Conservation (phyloP, 2,329 filamentous ascomycete species). For the Epichloe uncinata region DNA sequence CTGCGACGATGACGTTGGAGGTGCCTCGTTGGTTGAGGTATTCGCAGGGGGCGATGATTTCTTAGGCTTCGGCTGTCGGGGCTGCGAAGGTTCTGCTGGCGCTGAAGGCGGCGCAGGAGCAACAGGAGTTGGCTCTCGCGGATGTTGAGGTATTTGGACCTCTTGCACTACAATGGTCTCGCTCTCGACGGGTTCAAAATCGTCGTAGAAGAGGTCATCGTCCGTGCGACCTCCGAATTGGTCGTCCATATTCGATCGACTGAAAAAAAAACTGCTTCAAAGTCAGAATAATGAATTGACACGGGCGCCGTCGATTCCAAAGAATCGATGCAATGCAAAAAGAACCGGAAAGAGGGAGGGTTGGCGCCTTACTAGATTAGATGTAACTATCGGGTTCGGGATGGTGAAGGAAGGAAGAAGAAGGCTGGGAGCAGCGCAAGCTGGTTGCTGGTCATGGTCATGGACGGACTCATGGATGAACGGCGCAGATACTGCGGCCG, state of each 20-base stretch:
- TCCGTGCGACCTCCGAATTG: constrained; percentile 48
- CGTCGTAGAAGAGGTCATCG: constrained; percentile 49
- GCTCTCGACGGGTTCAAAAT: constrained; percentile 42
- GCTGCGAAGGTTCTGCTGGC: constrained; percentile 7
- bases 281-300: not conserved
- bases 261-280: not conserved
- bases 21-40: not conserved
- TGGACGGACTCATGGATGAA: too few species aligned
- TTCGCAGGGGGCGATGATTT: constrained; percentile 1
- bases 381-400: not conserved
- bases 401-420: not conserved
- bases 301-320: not conserved
- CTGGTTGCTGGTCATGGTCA: too few species aligned
- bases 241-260: constrained; percentile 35
- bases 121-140: constrained; percentile 8
- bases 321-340: not conserved
- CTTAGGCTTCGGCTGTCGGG: constrained; percentile 3
- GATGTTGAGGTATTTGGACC: constrained; percentile 5
- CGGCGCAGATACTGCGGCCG: too few species aligned
- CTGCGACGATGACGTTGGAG: constrained; percentile 7
- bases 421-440: too few species aligned
- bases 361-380: not conserved
- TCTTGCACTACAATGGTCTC: constrained; percentile 16
- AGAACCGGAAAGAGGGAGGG: not conserved
- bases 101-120: constrained; percentile 2